A percentile compares a stretch with the other conserved stretches of the same genome.
Evolutionary conservation across 1,284 basidiomycete species (phyloP).

Genomic region (Phellopilus nigrolimitatus): DNA sequence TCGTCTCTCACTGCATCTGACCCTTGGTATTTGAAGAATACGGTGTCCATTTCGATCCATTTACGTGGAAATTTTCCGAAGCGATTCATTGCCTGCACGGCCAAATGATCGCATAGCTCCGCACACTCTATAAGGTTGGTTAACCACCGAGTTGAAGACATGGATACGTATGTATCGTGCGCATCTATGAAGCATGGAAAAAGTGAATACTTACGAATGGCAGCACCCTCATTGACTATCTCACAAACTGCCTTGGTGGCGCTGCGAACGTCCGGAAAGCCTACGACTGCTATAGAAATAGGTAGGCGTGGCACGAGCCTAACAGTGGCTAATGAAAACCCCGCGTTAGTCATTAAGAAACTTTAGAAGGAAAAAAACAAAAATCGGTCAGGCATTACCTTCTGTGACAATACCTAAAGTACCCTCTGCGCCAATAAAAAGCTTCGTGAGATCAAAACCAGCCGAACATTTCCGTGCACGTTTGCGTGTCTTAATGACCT

Average conservation of each 20-base stretch:
- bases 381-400: slow-evolving; percentile 40
- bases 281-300: slow-evolving; percentile 25
- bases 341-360: slow-evolving; percentile 7
- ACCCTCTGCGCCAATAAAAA: slow-evolving; percentile 83
- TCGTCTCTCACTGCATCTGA: slow-evolving; percentile 58
- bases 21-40: slow-evolving; percentile 90
- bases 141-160: not conserved
- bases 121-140: slow-evolving; percentile 62
- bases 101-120: slow-evolving; percentile 75
- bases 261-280: slow-evolving; percentile 15
- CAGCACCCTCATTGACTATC: slow-evolving; percentile 50
- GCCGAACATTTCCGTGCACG: slow-evolving; percentile 71
- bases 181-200: slow-evolving; percentile 16
- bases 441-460: slow-evolving; percentile 72
- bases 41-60: slow-evolving; percentile 71
- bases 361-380: not conserved
- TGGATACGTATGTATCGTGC: no score
- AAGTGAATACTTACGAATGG: slow-evolving; percentile 21
- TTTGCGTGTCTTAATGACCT: slow-evolving; percentile 76
- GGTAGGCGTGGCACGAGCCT: slow-evolving; percentile 44
- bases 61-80: slow-evolving; percentile 51
- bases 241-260: slow-evolving; percentile 36
- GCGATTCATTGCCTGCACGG: slow-evolving; percentile 77
- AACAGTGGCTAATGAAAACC: slow-evolving; percentile 33
- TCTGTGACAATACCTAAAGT: slow-evolving; percentile 80